A percentile compares a stretch with the other conserved stretches of the same genome.
These are phyloP conservation scores for Penicillium riverlandense DNA, from an alignment of 495 filamentous ascomycete genomes.

Conservation along the genomic window DNA sequence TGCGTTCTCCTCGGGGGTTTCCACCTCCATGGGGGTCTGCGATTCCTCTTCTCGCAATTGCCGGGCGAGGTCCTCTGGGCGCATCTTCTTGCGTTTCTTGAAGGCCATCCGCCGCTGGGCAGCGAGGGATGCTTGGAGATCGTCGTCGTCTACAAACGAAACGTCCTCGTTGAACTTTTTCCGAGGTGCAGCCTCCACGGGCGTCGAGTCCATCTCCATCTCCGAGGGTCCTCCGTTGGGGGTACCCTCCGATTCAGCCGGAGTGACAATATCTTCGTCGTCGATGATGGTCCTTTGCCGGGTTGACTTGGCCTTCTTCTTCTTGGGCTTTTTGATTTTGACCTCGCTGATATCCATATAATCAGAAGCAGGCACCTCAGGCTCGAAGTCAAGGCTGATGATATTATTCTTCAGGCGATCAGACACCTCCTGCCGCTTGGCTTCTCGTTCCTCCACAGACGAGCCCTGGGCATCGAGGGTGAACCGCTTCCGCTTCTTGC, in stretches of 20 bases:
- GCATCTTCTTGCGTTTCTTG: conserved; percentile 80
- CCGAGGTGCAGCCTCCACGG: conserved; percentile 30
- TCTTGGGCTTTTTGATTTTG: conserved; percentile 90
- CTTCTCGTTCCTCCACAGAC: conserved; percentile 54
- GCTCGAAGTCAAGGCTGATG: conserved; percentile 68
- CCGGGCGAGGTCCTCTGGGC: conserved; percentile 78
- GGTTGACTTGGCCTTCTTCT: conserved; percentile 77
- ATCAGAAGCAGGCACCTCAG: conserved; percentile 65
- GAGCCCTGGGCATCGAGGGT: conserved; percentile 72
- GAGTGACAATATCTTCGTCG: conserved; percentile 65
- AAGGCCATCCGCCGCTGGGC: conserved; percentile 71
- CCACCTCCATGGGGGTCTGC: conserved; percentile 45
- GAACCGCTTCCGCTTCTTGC: conserved; percentile 85
- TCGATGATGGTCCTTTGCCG: conserved; percentile 62
- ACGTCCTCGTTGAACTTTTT: conserved; percentile 60
- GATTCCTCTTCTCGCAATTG: conserved; percentile 71
- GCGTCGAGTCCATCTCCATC: conserved; percentile 72
- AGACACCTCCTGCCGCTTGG: conserved; percentile 49
- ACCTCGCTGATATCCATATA: conserved; percentile 80
- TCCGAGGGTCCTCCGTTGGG: conserved; percentile 31
- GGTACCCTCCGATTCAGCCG: conserved; percentile 31
- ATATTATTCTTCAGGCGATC: conserved; percentile 57
- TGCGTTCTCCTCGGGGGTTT: conserved; percentile 36
- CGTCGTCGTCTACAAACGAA: conserved; percentile 84
- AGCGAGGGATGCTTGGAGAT: conserved; percentile 79